Conservation (phyloP, 2,329 filamentous ascomycete genomes). For the Hortaea werneckii region DNA sequence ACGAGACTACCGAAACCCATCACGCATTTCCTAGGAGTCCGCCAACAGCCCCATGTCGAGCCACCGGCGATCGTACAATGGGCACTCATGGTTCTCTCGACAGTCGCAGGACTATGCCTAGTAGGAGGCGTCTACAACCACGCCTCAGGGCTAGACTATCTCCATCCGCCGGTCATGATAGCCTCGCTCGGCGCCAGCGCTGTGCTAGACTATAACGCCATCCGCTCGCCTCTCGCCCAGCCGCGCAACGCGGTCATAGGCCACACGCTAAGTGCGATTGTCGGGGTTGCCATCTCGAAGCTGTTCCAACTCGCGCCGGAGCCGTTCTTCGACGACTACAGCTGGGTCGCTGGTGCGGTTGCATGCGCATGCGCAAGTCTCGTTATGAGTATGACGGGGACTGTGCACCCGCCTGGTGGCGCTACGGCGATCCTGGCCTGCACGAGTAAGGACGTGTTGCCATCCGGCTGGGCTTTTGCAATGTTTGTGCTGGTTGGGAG, state of each 20-base stretch:
- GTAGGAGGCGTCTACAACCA: slow-evolving; percentile 34
- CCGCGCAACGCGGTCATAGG: slow-evolving; percentile 38
- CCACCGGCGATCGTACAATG: slow-evolving; percentile 33
- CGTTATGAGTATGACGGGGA: slow-evolving; percentile 38
- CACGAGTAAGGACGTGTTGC: slow-evolving; percentile 29
- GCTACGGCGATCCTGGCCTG: slow-evolving; percentile 39
- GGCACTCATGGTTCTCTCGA: slow-evolving; percentile 34
- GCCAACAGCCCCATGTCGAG: slow-evolving; percentile 28
- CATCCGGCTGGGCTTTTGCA: slow-evolving; percentile 38
- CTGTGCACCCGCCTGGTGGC: slow-evolving; percentile 41
- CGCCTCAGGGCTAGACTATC: slow-evolving; percentile 25
- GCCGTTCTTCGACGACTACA: slow-evolving; percentile 27
- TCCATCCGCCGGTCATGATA: slow-evolving; percentile 35
- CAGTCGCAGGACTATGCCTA: slow-evolving; percentile 34
- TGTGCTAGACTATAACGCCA: slow-evolving; percentile 38
- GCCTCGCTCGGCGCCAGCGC: slow-evolving; percentile 37
- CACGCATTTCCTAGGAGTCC: slow-evolving; percentile 52
- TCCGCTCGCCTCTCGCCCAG: slow-evolving; percentile 38
- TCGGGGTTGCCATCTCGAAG: slow-evolving; percentile 36
- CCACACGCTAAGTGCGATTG: slow-evolving; percentile 35
- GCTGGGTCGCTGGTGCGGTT: slow-evolving; percentile 37
- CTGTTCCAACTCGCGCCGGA: slow-evolving; percentile 31
- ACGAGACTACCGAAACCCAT: slow-evolving; percentile 53
- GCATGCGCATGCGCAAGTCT: slow-evolving; percentile 34
- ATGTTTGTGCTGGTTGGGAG: slow-evolving; percentile 33